Base-by-base conservation (phyloP, 2,329 filamentous ascomycete genomes). In the Neoascochyta sp. region DNA sequence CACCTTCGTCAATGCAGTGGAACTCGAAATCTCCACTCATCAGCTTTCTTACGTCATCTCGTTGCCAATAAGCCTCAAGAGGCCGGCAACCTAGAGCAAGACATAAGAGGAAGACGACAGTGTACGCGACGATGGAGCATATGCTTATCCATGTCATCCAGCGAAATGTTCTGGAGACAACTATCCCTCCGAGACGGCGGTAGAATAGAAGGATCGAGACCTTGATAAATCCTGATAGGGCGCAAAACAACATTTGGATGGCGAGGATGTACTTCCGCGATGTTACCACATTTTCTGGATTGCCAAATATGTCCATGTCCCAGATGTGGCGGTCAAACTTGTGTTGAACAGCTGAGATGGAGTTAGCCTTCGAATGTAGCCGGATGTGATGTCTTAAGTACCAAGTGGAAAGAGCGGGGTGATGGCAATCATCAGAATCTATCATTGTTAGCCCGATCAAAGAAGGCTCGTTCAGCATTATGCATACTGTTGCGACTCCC, bases 161-260 rank as follows among this genome's bases (percentile, higher is more conserved):
- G 19, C 38, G 25, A 18, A 49, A 52, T 9, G 16, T 17, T 3
- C 25, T 29, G 3, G 45, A 37, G 8, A 47, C 31, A 13, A 29
- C 27, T 11, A 43, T 29, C 2, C 34, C 22, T 12, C 41, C 39
- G 5, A 52, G 34, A 9, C 47, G 44, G 5, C 43, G 42, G 29
- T 47, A 49, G 39, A 50, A 50, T 13, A 45, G 41, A 3, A 55
- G 35, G 9, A 54, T 51, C 12, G 48, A 51, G 7, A 50, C 30
- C 24, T 54, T 55, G 18, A 53, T 42, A 3, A 50, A 29, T 2
- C 48, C 40, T 5, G 38, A 26, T 0, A 36, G 21, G 3, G 42
- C 5, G 9, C 39, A 27, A 20, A 51, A 55, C 5, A 48, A 16
- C 8, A 35, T 10, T 21, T 50, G 44, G 13, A 54, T 39, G 4